Percentiles rank a stretch among this genome's conserved stretches.
phyloP scores from a whole-genome alignment of 2,329 filamentous ascomycete species.

The Cytospora leucostoma region DNA sequence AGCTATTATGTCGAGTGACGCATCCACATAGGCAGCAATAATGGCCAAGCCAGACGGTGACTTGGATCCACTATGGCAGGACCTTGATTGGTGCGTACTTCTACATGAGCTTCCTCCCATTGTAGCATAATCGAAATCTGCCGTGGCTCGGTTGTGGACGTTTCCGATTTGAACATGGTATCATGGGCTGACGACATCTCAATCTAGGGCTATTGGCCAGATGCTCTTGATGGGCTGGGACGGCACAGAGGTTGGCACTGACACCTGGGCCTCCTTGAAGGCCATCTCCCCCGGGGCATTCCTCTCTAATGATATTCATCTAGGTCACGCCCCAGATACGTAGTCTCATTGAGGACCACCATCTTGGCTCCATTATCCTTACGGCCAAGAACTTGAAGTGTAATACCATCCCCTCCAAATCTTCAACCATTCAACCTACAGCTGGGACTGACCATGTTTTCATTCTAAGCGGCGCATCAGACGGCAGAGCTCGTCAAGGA shows the following conservation, averaged over 20 bases:
- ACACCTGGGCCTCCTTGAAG: neutral
- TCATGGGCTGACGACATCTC: slow-evolving; percentile 37
- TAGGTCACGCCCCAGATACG: slow-evolving; percentile 71
- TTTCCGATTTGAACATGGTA: slow-evolving; percentile 23
- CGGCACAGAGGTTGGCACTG: slow-evolving; percentile 66
- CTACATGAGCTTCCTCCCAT: slow-evolving; percentile 11
- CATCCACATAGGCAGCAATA: slow-evolving; percentile 21
- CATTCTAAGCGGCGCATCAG: slow-evolving; percentile 75
- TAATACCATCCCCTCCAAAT: slow-evolving; percentile 40
- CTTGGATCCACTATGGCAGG: slow-evolving; percentile 69
- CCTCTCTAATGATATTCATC: neutral
- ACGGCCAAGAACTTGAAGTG: slow-evolving; percentile 86
- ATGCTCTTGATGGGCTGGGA: slow-evolving; percentile 85
- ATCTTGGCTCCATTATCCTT: slow-evolving; percentile 84
- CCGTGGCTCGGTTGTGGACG: slow-evolving; percentile 17
- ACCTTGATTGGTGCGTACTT: slow-evolving; percentile 69
- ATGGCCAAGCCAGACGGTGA: slow-evolving; percentile 49
- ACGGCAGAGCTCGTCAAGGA: slow-evolving; percentile 87
- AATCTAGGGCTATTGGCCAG: slow-evolving; percentile 68
- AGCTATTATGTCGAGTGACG: slow-evolving; percentile 15
- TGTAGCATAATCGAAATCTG: neutral
- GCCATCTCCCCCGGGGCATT: neutral
- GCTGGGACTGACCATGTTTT: slow-evolving; percentile 35
- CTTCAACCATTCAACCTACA: slow-evolving; percentile 11
- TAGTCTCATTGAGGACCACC: slow-evolving; percentile 77